Conservation (phyloP, 306 rosid species). For the Vachellia collinsii region DNA sequence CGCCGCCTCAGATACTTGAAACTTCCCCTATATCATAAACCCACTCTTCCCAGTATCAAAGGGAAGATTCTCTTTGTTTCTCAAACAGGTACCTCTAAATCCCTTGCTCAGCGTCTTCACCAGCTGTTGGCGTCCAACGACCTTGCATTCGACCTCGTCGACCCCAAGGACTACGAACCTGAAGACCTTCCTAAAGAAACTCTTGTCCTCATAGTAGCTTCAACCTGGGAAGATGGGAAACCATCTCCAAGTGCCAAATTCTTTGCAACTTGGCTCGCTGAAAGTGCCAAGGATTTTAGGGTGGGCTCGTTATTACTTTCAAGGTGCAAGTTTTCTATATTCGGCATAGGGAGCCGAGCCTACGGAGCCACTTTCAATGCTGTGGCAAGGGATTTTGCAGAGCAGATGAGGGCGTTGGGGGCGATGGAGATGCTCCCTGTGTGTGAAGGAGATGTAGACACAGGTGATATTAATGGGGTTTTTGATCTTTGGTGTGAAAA, state of each 20-base stretch:
- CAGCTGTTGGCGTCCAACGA: constrained; percentile 50
- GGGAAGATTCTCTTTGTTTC: constrained; percentile 74
- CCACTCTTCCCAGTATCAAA: constrained; percentile 28
- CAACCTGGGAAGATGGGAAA: constrained; percentile 90
- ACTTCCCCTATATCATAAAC: constrained; percentile 39
- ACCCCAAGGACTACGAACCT: constrained; percentile 72
- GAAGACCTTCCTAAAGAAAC: constrained; percentile 83
- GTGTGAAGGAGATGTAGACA: constrained; percentile 77
- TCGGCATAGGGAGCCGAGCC: constrained; percentile 86
- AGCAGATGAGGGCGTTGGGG: constrained; percentile 71
- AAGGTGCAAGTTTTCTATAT: constrained; percentile 62
- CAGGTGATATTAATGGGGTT: constrained; percentile 60
- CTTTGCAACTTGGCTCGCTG: constrained; percentile 84
- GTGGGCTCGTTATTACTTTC: constrained; percentile 83
- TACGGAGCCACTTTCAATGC: constrained; percentile 70
- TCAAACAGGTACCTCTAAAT: constrained; percentile 75
- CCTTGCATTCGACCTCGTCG: constrained; percentile 64
- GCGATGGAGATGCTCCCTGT: constrained; percentile 72
- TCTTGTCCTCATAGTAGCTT: constrained; percentile 66
- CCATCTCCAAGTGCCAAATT: constrained; percentile 64
- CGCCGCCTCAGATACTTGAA: constrained; percentile 73
- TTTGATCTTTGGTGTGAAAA: constrained; percentile 76
- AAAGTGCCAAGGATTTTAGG: constrained; percentile 78
- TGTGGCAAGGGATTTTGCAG: constrained; percentile 63
- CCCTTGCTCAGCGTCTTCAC: constrained; percentile 79